A percentile compares a stretch with the other conserved stretches of the same genome.
These are phyloP conservation scores for Cladosporium sp. DNA, from an alignment of 2,329 filamentous ascomycete species.

Conservation along the genomic window DNA sequence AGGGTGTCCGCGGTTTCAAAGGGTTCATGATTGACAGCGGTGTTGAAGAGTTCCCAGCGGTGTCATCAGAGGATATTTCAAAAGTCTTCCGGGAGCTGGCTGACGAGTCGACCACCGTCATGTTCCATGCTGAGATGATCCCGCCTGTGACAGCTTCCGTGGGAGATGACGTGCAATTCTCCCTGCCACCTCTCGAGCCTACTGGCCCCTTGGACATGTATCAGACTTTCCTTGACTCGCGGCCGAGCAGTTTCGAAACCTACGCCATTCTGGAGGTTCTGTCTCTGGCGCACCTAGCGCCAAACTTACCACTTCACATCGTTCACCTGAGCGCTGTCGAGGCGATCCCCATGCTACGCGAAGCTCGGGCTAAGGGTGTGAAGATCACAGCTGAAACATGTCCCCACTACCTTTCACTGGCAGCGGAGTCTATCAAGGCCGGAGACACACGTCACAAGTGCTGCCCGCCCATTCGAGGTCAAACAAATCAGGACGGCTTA, in stretches of 20 bases:
- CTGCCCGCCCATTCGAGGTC: constrained; percentile 83
- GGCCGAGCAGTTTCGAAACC: constrained; percentile 85
- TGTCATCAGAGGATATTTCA: constrained; percentile 73
- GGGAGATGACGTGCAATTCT: constrained; percentile 54
- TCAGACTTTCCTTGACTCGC: constrained; percentile 84
- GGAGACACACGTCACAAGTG: constrained; percentile 93
- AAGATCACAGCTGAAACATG: constrained; percentile 93
- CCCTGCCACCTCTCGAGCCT: constrained; percentile 44
- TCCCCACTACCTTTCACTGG: constrained; percentile 87
- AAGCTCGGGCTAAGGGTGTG: constrained; percentile 67
- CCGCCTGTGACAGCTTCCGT: constrained; percentile 77
- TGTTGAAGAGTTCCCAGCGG: constrained; percentile 91
- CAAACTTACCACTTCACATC: constrained; percentile 81
- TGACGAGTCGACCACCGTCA: constrained; percentile 82
- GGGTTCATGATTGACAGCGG: constrained; percentile 96
- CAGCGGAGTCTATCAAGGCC: constrained; percentile 73
- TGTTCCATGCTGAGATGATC: constrained; percentile 99
- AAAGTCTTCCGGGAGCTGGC: constrained; percentile 78
- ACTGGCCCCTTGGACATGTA: constrained; percentile 74
- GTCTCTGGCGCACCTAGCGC: constrained; percentile 73
- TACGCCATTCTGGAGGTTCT: constrained; percentile 86
- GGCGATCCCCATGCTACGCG: constrained; percentile 74
- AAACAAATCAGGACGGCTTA: constrained; percentile 75
- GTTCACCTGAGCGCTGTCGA: constrained; percentile 89
- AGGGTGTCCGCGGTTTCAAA: constrained; percentile 92